Evolutionary conservation across 2,329 filamentous ascomycete species (phyloP).

Genomic region (Exophiala calicioides): DNA sequence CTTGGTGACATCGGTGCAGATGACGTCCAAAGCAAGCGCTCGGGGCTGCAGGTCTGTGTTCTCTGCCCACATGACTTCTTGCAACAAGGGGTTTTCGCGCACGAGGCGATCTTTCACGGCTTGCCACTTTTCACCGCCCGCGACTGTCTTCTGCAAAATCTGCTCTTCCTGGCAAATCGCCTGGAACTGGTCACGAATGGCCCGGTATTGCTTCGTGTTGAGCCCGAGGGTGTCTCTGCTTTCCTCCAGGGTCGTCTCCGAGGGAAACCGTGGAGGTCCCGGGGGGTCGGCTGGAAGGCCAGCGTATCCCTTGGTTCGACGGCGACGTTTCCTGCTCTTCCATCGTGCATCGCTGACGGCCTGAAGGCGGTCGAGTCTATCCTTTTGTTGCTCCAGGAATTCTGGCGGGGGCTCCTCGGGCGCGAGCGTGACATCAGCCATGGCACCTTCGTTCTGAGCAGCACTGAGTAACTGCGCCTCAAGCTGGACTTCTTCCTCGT

Average conservation of each 20-base stretch:
- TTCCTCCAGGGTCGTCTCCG: slow-evolving; percentile 79
- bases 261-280: slow-evolving; percentile 72
- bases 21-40: slow-evolving; percentile 71
- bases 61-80: slow-evolving; percentile 61
- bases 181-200: slow-evolving; percentile 67
- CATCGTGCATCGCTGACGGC: slow-evolving; percentile 63
- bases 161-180: slow-evolving; percentile 67
- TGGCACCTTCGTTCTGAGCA: slow-evolving; percentile 20
- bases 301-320: slow-evolving; percentile 67
- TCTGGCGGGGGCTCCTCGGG: slow-evolving; percentile 43
- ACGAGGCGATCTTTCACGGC: slow-evolving; percentile 68
- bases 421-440: slow-evolving; percentile 5
- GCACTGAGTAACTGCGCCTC: slow-evolving; percentile 33
- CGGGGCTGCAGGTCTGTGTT: slow-evolving; percentile 62
- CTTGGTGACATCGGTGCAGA: slow-evolving; percentile 81
- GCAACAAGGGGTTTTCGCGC: slow-evolving; percentile 64
- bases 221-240: slow-evolving; percentile 69
- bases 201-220: slow-evolving; percentile 63
- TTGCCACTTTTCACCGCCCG: slow-evolving; percentile 73
- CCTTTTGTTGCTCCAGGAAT: slow-evolving; percentile 54
- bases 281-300: slow-evolving; percentile 68
- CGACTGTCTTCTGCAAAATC: slow-evolving; percentile 74
- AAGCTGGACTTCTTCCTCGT: slow-evolving; percentile 33
- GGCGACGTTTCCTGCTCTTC: slow-evolving; percentile 65
- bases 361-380: slow-evolving; percentile 57